Evolutionary conservation across 768 basidiomycete genomes (phyloP).

Genomic region (Candolleomyces aberdarensis): DNA sequence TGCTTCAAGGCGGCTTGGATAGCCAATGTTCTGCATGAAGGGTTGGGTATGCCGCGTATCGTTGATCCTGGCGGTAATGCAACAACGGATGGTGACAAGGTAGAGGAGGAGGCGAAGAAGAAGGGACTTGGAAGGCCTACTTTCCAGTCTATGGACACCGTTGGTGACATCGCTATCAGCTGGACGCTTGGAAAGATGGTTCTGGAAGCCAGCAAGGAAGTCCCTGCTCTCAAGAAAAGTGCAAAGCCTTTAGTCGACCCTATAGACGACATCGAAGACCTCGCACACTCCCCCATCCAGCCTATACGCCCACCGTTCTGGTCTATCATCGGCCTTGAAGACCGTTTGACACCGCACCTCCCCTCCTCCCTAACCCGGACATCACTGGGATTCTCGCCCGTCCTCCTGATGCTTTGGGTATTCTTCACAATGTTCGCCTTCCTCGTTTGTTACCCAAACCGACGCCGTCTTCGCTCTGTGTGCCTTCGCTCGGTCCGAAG

Average conservation of each 20-base stretch:
- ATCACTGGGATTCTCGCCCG: constrained; percentile 71
- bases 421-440: constrained; percentile 40
- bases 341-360: constrained; percentile 62
- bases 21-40: constrained; percentile 92
- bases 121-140: constrained; percentile 80
- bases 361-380: constrained; percentile 58
- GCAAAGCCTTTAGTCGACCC: constrained; percentile 69
- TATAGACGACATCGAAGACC: constrained; percentile 59
- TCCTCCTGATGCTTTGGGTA: constrained; percentile 57
- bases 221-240: constrained; percentile 44
- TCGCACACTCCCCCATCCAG: constrained; percentile 49
- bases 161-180: constrained; percentile 89
- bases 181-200: constrained; percentile 99
- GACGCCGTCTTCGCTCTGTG: constrained; percentile 48
- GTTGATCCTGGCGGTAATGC: constrained; percentile 81
- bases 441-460: constrained; percentile 51
- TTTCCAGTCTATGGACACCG: constrained; percentile 94
- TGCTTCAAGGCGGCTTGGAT: constrained; percentile 99
- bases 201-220: constrained; percentile 89
- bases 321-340: constrained; percentile 58
- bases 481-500: constrained; percentile 43
- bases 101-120: constrained; percentile 69
- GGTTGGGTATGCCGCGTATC: constrained; percentile 90
- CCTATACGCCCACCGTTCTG: constrained; percentile 65
- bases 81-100: constrained; percentile 66